Evolutionary conservation across 1,139 yeast species (phyloP), one percentile per base, ranked within the genome.

Genomic region (Saccharomycopsis hybrid): DNA sequence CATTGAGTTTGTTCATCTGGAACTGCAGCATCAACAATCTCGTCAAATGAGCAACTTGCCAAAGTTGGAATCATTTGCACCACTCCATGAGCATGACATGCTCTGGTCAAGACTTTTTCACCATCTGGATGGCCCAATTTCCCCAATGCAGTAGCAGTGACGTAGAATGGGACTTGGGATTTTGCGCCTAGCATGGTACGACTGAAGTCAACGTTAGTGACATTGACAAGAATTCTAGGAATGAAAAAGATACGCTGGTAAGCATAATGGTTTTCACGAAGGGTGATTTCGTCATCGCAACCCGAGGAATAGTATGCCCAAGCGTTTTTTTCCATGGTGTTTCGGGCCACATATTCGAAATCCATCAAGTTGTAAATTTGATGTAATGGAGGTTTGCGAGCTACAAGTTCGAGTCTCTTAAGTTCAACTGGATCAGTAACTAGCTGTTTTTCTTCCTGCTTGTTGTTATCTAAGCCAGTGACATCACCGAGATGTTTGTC

Each of bases 341-440:
- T 69, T 46, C 75, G 67, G 28, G 79, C 79, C 18, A 75, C 77
- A 58, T 63, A 73, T 58, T 75, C 80, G 63, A 25, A 81, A 62
- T 85, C 95, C 54, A 75, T 74, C 58, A 84, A 63, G 59, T 84
- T 85, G 65, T 77, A 80, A 54, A 85, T 74, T 58, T 77, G 80
- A 33, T 74, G 65, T 45, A 85, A 62, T 18, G 78, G 78, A 0
- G 94, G 94, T 65, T 72, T 78, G 56, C 65, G 65, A 35, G 62
- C 64, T 37, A 67, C 59, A 37, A 61, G 51, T 9, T 68, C 68
- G 44, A 63, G 57, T 55, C 74, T 62, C 45, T 62, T 58, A 3
- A 57, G 28, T 32, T 63, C 68, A 46, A 61, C 66, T 3, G 66
- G 71, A 31, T 67, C 65, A 9, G 61, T 42, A 33, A 59, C 66